phyloP scores from a whole-genome alignment of 768 basidiomycete species.

The Crucibulum laeve region DNA sequence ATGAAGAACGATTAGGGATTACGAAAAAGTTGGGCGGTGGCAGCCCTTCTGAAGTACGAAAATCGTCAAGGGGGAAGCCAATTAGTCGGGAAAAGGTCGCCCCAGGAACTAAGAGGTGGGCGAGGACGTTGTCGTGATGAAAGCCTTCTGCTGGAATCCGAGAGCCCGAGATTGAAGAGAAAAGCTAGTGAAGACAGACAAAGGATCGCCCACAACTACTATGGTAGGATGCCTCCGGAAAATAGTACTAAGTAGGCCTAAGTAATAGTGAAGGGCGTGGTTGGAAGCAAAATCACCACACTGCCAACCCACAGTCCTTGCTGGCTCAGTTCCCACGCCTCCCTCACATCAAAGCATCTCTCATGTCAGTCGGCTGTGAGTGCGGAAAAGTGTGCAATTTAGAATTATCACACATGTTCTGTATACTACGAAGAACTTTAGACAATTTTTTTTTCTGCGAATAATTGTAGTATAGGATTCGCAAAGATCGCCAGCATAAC shows the following conservation, averaged over 20 bases:
- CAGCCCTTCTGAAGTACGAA: conserved; percentile 19
- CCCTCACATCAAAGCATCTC: conserved; percentile 16
- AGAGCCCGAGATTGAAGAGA: conserved; percentile 14
- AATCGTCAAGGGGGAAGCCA: conserved; percentile 21
- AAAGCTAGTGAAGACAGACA: conserved; percentile 29
- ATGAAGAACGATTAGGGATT: conserved; percentile 81
- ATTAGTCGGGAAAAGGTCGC: conserved; percentile 25
- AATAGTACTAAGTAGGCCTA: conserved; percentile 55
- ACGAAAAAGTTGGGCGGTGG: conserved; percentile 32
- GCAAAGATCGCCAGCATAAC: too few species aligned
- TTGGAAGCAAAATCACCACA: conserved; percentile 30
- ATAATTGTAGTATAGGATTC: too few species aligned
- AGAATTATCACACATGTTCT: too few species aligned
- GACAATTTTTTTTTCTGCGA: too few species aligned
- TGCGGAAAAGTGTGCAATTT: too few species aligned
- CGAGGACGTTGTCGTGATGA: conserved; percentile 33
- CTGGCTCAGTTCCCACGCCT: conserved; percentile 33
- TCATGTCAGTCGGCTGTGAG: conserved; percentile 22
- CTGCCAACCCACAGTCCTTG: conserved; percentile 19
- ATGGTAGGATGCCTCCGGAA: conserved; percentile 47
- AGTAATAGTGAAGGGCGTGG: conserved; percentile 43
- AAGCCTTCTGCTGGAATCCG: conserved; percentile 9
- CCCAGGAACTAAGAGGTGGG: conserved; percentile 36
- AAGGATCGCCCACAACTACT: conserved; percentile 47
- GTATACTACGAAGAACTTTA: too few species aligned